Evolutionary conservation across 176 grass and related monocot genomes (phyloP).

Genomic region (Secale cereale): DNA sequence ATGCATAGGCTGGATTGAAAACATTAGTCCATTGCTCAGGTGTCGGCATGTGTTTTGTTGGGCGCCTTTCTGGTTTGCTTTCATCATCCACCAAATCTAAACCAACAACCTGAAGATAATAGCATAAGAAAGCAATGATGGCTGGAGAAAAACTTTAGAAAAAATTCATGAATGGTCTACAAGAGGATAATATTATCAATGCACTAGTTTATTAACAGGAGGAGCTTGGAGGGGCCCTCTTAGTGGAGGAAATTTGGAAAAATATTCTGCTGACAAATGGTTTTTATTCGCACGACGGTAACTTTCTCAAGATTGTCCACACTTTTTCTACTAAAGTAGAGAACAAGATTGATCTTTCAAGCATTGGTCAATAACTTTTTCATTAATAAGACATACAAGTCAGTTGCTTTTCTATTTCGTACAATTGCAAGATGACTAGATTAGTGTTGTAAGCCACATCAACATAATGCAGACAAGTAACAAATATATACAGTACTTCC

Average conservation of each 20-base stretch:
- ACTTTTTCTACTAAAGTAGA: neutral
- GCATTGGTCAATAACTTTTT: neutral
- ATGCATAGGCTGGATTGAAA: conserved; percentile 93
- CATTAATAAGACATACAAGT: neutral
- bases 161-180: neutral
- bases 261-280: neutral
- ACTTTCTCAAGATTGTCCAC: neutral
- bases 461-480: conserved; percentile 3
- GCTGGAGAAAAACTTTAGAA: neutral
- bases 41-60: conserved; percentile 92
- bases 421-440: neutral
- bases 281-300: neutral
- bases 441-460: neutral
- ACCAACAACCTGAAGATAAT: conserved; percentile 69
- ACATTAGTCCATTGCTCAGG: conserved; percentile 89
- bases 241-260: neutral
- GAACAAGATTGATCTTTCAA: neutral
- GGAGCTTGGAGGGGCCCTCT: neutral
- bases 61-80: conserved; percentile 96
- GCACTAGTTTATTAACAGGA: neutral
- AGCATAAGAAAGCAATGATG: neutral
- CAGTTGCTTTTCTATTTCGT: neutral
- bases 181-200: neutral
- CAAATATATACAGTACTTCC: conserved; percentile 9
- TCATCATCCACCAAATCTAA: conserved; percentile 99